Evolutionary conservation across 768 basidiomycete genomes (phyloP).

Genomic region (Tubosaeta brunneosetosa): DNA sequence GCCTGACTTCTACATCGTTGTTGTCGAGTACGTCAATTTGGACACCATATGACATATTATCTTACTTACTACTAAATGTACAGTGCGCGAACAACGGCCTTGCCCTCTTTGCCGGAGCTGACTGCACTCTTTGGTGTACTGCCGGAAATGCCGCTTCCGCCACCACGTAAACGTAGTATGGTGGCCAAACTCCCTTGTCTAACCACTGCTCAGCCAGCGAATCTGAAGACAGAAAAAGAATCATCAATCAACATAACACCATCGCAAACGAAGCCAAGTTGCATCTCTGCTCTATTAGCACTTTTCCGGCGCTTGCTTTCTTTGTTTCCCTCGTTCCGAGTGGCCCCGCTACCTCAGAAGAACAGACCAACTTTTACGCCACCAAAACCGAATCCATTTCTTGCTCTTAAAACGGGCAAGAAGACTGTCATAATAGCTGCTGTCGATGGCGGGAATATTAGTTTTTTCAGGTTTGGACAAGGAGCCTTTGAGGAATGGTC

Average conservation of each 20-base stretch:
- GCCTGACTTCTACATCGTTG: constrained; percentile 84
- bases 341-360: constrained; percentile 10
- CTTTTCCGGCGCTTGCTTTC: constrained; percentile 5
- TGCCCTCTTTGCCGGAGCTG: constrained; percentile 81
- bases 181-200: constrained; percentile 3
- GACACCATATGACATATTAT: neutral
- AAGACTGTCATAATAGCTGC: constrained; percentile 81
- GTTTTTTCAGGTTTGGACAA: constrained; percentile 85
- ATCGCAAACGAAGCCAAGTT: neutral
- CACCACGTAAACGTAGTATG: constrained; percentile 41
- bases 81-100: constrained; percentile 77
- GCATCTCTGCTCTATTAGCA: neutral
- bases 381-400: constrained; percentile 66
- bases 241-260: neutral
- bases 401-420: constrained; percentile 76
- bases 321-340: constrained; percentile 4
- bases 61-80: constrained; percentile 4
- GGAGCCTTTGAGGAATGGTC: constrained; percentile 84
- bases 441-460: constrained; percentile 82
- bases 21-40: constrained; percentile 64
- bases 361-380: constrained; percentile 25
- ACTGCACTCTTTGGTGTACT: constrained; percentile 64
- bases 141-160: constrained; percentile 58
- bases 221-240: constrained; percentile 1
- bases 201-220: neutral